Percentiles rank a stretch among this genome's conserved stretches.
Evolutionary conservation across 371 early-diverging fungal species (phyloP).

Genomic region (Syncephalastrum sp.): DNA sequence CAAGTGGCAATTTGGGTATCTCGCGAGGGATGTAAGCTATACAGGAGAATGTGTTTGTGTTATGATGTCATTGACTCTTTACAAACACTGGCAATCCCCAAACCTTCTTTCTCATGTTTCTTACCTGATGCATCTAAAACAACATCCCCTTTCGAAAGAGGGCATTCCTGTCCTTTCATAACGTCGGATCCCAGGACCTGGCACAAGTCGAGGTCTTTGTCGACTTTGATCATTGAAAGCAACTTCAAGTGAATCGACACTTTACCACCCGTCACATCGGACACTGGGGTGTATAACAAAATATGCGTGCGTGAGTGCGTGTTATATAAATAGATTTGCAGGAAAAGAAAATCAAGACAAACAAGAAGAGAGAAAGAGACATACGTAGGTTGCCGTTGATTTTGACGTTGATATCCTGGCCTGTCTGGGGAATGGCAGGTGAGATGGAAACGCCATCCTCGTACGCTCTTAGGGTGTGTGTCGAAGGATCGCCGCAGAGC

Average conservation of each 20-base stretch:
- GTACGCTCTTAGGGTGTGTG: slow-evolving; percentile 37
- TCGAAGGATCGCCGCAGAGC: slow-evolving; percentile 32
- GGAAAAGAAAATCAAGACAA: slow-evolving; percentile 1
- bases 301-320: not conserved
- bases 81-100: not conserved
- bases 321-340: not conserved
- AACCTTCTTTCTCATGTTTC: not conserved
- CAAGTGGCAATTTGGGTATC: slow-evolving; percentile 42
- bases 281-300: slow-evolving; percentile 15
- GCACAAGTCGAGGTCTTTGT: slow-evolving; percentile 44
- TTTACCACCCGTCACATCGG: slow-evolving; percentile 33
- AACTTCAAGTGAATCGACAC: slow-evolving; percentile 44
- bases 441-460: slow-evolving; percentile 39
- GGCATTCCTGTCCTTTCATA: slow-evolving; percentile 35
- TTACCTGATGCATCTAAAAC: slow-evolving; percentile 41
- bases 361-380: not conserved
- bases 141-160: slow-evolving; percentile 36
- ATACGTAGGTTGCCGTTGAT: slow-evolving; percentile 40
- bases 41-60: no score
- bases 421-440: slow-evolving; percentile 35
- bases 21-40: slow-evolving; percentile 45
- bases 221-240: slow-evolving; percentile 45
- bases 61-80: not conserved
- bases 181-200: slow-evolving; percentile 35
- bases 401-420: slow-evolving; percentile 42